phyloP scores from a whole-genome alignment of 1,139 yeast genomes.

The Geotrichum histeridarum region DNA sequence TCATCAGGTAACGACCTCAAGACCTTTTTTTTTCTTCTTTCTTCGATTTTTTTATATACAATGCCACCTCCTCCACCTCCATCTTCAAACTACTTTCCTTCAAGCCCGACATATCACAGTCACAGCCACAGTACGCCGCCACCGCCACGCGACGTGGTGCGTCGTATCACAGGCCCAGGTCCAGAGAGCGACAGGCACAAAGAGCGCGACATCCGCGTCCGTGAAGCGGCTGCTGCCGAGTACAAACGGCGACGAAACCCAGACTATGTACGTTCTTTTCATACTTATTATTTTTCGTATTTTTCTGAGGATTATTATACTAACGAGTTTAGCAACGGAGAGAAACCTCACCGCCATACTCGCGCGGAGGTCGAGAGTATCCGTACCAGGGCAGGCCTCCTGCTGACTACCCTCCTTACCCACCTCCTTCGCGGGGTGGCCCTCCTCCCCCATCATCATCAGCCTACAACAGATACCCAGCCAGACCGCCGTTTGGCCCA shows the following conservation, averaged over 20 bases:
- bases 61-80: conserved; percentile 12
- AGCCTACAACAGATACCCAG: conserved; percentile 6
- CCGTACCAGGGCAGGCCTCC: not conserved
- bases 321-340: not conserved
- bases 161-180: conserved; percentile 26
- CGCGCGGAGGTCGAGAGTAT: conserved; percentile 6
- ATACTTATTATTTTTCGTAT: not conserved
- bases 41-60: not conserved
- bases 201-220: conserved; percentile 16
- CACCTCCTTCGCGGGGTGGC: not conserved
- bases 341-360: conserved; percentile 8
- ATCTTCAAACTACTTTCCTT: conserved; percentile 8
- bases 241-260: conserved; percentile 30
- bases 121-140: conserved; percentile 1
- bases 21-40: not conserved
- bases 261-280: conserved; percentile 13
- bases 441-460: not conserved
- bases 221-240: conserved; percentile 22
- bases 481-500: not conserved
- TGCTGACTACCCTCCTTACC: not conserved
- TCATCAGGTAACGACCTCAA: not conserved
- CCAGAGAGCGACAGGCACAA: conserved; percentile 1
- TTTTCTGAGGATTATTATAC: not conserved
- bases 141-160: conserved; percentile 3
- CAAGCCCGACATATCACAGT: conserved; percentile 8